Evolutionary conservation across 2,329 filamentous ascomycete species (phyloP), one percentile per base, ranked within the genome.

Genomic region (Fusarium nisikadoi): DNA sequence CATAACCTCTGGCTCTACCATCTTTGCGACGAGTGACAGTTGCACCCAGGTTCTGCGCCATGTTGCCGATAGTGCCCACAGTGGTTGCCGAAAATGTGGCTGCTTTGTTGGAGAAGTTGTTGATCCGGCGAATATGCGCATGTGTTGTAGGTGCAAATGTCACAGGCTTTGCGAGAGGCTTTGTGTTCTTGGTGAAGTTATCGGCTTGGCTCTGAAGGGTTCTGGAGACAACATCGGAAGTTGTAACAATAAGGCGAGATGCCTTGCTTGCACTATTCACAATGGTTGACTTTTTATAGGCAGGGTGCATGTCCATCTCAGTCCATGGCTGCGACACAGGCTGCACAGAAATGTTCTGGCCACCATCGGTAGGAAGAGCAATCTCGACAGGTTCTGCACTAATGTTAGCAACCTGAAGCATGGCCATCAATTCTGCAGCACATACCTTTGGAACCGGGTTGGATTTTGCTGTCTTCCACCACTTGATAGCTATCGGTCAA

Each of bases 31-130:
- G 84, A 23, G 89, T 88, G 5, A 92, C 84, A 9, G 86, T 89
- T 6, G 96, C 95, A 6, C 95, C 95, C 14, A 98, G 81, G 79
- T 97, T 98, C 81, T 99, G 95, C 3, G 95, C 95, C 66, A 96
- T 90, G 77, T 91, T 92, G 60, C 90, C 89, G 27, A 97, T 92
- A 73, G 94, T 90, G 8, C 94, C 94, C 4, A 98, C 93, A 0
- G 96, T 98, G 80, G 95, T 94, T 25, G 94, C 87, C 1, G 93
- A 96, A 25, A 98, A 79, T 5, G 90, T 90, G 2, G 94, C 95
- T 1, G 95, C 95, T 63, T 90, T 89, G 46, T 88, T 87, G 1
- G 95, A 97, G 73, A 97, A 90, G n/a, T 88, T 93, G 80, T 97
- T 95, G 77, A 98, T 94, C 80, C 94, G 94, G 60, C 96, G 93